Percentiles rank a stretch among this genome's conserved stretches.
These are phyloP conservation scores for Isabelozyma pseudorhagii DNA, from an alignment of 805 yeast species.

Conservation along the genomic window DNA sequence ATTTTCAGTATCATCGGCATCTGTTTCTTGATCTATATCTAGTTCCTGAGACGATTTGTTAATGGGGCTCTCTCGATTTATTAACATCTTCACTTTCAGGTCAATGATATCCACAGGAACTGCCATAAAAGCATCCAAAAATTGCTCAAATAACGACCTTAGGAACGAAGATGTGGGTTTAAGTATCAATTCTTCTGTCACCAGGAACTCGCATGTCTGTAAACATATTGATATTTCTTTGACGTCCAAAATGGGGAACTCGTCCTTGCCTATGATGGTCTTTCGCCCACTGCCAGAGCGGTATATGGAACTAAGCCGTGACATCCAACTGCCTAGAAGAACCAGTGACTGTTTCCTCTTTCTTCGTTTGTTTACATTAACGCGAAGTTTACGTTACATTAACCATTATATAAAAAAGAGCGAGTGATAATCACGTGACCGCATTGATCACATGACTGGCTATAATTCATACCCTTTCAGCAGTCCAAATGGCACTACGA, in stretches of 20 bases:
- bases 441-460: neutral
- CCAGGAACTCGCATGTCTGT: conserved; percentile 59
- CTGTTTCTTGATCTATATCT: conserved; percentile 17
- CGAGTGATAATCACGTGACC: too few species aligned
- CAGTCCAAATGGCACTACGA: conserved; percentile 85
- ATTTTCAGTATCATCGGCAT: conserved; percentile 28
- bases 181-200: conserved; percentile 54
- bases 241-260: conserved; percentile 60
- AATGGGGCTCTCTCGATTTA: conserved; percentile 3
- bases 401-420: neutral
- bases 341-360: neutral
- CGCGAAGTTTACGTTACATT: neutral
- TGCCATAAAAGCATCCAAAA: conserved; percentile 59
- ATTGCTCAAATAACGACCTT: conserved; percentile 54
- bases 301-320: conserved; percentile 29
- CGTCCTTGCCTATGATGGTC: conserved; percentile 33
- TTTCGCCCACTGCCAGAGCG: conserved; percentile 21
- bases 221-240: conserved; percentile 58
- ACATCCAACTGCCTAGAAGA: conserved; percentile 12
- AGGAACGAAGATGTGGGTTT: conserved; percentile 59
- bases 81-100: conserved; percentile 10
- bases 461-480: conserved; percentile 63
- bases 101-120: conserved; percentile 33
- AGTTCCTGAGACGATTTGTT: conserved; percentile 3
- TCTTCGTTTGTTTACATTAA: neutral